Evolutionary conservation across 805 yeast genomes (phyloP).

Genomic region (Zygosaccharomyces lentus): DNA sequence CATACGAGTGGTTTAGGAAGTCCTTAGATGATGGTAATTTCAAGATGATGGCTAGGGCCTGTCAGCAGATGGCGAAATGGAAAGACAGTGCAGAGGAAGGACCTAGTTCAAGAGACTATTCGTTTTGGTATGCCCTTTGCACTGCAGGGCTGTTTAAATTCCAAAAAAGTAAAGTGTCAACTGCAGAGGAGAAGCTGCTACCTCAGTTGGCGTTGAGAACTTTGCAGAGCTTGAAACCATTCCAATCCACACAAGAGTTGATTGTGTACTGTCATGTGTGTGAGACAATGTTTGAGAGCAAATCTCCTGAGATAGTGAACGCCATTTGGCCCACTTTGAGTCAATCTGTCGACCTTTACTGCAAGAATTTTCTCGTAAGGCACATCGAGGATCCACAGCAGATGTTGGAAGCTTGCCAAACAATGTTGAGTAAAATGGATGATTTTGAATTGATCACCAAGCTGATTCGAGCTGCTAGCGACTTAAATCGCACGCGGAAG

Average conservation of each 20-base stretch:
- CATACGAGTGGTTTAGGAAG: slow-evolving; percentile 54
- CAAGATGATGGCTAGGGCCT: slow-evolving; percentile 50
- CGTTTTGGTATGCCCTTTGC: slow-evolving; percentile 55
- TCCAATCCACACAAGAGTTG: slow-evolving; percentile 57
- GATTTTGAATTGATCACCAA: slow-evolving; percentile 48
- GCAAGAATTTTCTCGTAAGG: slow-evolving; percentile 51
- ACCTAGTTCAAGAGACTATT: slow-evolving; percentile 33
- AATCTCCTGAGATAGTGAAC: slow-evolving; percentile 37
- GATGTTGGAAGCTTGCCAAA: slow-evolving; percentile 40
- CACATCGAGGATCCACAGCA: slow-evolving; percentile 40
- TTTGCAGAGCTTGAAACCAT: slow-evolving; percentile 50
- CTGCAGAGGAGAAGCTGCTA: slow-evolving; percentile 47
- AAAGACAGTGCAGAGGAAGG: slow-evolving; percentile 30
- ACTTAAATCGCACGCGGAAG: slow-evolving; percentile 42
- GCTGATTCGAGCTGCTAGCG: slow-evolving; percentile 56
- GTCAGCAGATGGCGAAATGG: slow-evolving; percentile 39
- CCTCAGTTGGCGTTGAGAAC: slow-evolving; percentile 59
- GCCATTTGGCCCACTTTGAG: slow-evolving; percentile 32
- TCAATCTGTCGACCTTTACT: slow-evolving; percentile 51
- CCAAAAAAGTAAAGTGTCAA: slow-evolving; percentile 36
- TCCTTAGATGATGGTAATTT: slow-evolving; percentile 47
- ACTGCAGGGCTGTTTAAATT: slow-evolving; percentile 40
- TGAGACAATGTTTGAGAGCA: slow-evolving; percentile 32
- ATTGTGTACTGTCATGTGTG: slow-evolving; percentile 55
- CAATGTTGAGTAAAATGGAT: slow-evolving; percentile 52